Evolutionary conservation across 2,329 filamentous ascomycete species (phyloP).

Genomic region (Colletotrichum lindemuthianum): DNA sequence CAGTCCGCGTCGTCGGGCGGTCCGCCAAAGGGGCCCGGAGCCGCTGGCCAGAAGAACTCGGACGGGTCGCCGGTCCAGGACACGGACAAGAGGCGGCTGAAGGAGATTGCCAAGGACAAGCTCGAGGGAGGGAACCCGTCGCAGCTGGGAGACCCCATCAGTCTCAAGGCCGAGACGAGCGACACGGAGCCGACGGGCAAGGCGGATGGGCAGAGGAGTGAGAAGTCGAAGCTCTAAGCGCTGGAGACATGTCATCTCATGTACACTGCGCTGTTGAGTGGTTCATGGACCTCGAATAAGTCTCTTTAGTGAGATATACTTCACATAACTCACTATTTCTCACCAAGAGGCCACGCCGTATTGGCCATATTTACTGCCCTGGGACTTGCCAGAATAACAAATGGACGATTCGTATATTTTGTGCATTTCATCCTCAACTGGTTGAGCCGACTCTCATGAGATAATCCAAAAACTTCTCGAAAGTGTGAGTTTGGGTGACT

Average conservation of each 20-base stretch:
- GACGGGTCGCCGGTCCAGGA: slow-evolving; percentile 31
- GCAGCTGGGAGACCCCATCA: slow-evolving; percentile 52
- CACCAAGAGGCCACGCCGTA: too few species aligned
- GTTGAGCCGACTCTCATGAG: too few species aligned
- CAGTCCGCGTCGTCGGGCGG: neutral
- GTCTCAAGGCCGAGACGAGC: slow-evolving; percentile 50
- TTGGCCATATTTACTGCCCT: too few species aligned
- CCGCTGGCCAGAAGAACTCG: slow-evolving; percentile 28
- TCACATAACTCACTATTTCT: too few species aligned
- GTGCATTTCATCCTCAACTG: too few species aligned
- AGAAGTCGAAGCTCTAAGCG: slow-evolving; percentile 30
- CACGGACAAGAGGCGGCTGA: slow-evolving; percentile 32
- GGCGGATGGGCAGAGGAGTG: slow-evolving; percentile 38
- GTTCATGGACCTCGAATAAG: neutral
- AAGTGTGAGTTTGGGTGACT: too few species aligned
- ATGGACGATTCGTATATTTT: too few species aligned
- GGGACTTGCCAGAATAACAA: too few species aligned
- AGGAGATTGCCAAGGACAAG: slow-evolving; percentile 39
- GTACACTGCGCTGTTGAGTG: neutral
- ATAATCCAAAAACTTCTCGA: too few species aligned
- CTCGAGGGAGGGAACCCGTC: slow-evolving; percentile 47
- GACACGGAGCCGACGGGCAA: slow-evolving; percentile 42
- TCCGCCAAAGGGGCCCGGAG: neutral
- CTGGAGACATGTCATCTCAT: neutral
- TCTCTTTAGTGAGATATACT: too few species aligned